Evolutionary conservation across 129 eudicot species (phyloP).

Genomic region (Erigeron canadensis): DNA sequence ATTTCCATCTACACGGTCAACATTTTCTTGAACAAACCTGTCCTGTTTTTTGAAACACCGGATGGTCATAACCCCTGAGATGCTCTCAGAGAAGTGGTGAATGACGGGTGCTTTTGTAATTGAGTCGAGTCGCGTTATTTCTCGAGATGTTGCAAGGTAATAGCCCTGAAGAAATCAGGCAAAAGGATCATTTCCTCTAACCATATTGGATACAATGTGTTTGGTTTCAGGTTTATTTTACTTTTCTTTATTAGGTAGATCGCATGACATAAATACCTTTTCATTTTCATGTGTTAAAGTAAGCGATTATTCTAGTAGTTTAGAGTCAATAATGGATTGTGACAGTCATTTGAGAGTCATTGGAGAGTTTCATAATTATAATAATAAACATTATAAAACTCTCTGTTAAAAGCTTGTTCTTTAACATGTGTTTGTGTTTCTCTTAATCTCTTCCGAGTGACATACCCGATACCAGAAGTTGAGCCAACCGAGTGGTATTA

Average conservation of each 20-base stretch:
- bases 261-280: not conserved
- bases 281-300: not conserved
- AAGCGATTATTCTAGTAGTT: no score
- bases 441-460: not conserved
- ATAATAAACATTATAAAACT: not conserved
- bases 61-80: conserved; percentile 66
- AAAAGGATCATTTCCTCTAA: not conserved
- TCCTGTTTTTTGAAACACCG: conserved; percentile 58
- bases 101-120: conserved; percentile 74
- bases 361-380: not conserved
- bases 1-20: conserved; percentile 53
- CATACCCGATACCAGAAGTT: conserved; percentile 83
- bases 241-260: not conserved
- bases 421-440: not conserved
- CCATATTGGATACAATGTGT: not conserved
- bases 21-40: conserved; percentile 46
- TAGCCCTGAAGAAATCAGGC: conserved; percentile 42
- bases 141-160: conserved; percentile 69
- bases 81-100: conserved; percentile 68
- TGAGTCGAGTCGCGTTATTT: conserved; percentile 60
- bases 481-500: conserved; percentile 66
- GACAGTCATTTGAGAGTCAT: no score
- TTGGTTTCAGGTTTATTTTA: not conserved
- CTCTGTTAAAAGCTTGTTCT: not conserved
- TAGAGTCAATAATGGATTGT: no score